These are phyloP conservation scores for Fusarium albidum DNA, from an alignment of 2,329 filamentous ascomycete species.

Conservation along the genomic window DNA sequence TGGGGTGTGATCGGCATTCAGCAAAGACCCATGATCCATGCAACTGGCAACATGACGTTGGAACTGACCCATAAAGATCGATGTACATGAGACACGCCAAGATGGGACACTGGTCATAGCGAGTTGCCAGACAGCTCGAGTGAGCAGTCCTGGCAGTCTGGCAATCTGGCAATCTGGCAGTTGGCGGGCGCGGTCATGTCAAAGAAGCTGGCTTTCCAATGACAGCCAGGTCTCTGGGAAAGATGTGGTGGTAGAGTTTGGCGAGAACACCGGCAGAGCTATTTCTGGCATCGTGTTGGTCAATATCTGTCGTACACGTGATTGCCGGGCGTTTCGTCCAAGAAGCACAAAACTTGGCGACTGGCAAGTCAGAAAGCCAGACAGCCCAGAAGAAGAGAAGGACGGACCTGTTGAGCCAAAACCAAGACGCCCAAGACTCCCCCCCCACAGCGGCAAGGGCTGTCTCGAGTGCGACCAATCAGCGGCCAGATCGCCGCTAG, in stretches of 20 bases:
- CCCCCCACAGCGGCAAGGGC: slow-evolving; percentile 16
- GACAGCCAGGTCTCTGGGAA: not conserved
- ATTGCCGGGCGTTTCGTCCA: not conserved
- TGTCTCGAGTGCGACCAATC: slow-evolving; percentile 11
- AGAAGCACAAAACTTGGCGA: not conserved
- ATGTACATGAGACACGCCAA: slow-evolving; percentile 35
- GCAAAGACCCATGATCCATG: slow-evolving; percentile 16
- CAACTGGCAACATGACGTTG: slow-evolving; percentile 22
- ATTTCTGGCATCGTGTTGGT: not conserved
- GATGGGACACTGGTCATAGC: slow-evolving; percentile 1
- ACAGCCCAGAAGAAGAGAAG: too few relatives aligned
- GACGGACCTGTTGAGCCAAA: not conserved
- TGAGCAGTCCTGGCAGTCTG: too few relatives aligned
- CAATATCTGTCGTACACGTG: not conserved
- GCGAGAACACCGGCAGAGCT: not conserved
- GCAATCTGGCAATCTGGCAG: too few relatives aligned
- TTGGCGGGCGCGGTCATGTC: not conserved
- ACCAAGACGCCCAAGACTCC: not conserved
- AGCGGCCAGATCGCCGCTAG: slow-evolving; percentile 20
- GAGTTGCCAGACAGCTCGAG: slow-evolving; percentile 7
- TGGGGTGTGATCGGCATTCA: slow-evolving; percentile 22
- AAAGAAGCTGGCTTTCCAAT: not conserved
- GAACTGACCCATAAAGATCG: slow-evolving; percentile 9
- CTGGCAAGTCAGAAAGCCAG: not conserved
- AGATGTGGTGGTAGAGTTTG: not conserved